Evolutionary conservation across 1,284 basidiomycete species (phyloP).

Genomic region (Uromyces viciae-fabae): DNA sequence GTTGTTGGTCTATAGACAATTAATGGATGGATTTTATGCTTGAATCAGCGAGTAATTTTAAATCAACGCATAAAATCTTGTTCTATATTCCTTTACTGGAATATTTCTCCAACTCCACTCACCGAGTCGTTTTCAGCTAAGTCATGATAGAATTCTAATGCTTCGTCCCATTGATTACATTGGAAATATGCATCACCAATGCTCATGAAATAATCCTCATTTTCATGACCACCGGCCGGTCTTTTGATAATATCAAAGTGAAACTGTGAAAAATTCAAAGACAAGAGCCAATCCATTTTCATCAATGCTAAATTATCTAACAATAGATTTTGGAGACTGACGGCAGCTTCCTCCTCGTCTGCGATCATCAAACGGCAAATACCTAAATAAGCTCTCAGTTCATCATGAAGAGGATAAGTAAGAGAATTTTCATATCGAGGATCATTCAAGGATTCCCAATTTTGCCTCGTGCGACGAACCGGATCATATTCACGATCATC

Average conservation of each 20-base stretch:
- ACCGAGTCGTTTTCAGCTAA: slow-evolving; percentile 40
- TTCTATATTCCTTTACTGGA: neutral
- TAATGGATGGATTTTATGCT: neutral
- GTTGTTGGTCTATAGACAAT: slow-evolving; percentile 29
- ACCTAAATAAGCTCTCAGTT: slow-evolving; percentile 79
- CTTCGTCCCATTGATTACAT: slow-evolving; percentile 34
- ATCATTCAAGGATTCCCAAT: slow-evolving; percentile 52
- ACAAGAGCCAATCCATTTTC: neutral
- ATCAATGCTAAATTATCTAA: neutral
- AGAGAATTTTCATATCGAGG: slow-evolving; percentile 52
- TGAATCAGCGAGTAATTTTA: neutral
- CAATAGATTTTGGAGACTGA: too few species aligned
- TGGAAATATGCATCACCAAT: slow-evolving; percentile 37
- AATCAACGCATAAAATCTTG: neutral
- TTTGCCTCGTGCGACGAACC: slow-evolving; percentile 54
- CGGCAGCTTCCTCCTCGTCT: slow-evolving; percentile 75
- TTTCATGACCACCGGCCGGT: neutral
- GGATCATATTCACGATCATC: slow-evolving; percentile 86
- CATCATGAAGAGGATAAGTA: slow-evolving; percentile 69
- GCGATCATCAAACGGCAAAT: slow-evolving; percentile 77
- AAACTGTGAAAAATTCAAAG: neutral
- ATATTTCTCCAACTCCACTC: neutral
- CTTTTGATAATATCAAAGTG: slow-evolving; percentile 37
- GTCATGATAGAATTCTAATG: slow-evolving; percentile 36
- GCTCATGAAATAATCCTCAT: slow-evolving; percentile 14